Evolutionary conservation across 139 green algal species (phyloP).

Genomic region (Chlamydomonas schloesseri): DNA sequence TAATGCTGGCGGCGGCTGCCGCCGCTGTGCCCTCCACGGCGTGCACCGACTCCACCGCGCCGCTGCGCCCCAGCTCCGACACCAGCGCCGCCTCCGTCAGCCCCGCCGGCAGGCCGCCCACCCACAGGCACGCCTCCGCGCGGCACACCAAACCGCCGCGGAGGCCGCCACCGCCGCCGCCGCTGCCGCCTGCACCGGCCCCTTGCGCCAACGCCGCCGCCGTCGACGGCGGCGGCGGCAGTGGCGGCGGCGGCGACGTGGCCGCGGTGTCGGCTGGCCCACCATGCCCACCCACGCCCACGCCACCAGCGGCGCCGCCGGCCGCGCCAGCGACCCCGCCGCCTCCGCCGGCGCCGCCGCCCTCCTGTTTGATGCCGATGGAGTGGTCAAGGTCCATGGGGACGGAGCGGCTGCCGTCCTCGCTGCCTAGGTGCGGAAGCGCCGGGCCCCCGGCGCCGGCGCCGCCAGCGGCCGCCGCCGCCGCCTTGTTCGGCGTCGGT

Average conservation of each 20-base stretch:
- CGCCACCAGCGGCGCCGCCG: not conserved
- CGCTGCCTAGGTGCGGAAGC: slow-evolving; percentile 1
- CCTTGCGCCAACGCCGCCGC: not conserved
- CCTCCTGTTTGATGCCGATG: not conserved
- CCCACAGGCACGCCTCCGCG: slow-evolving; percentile 53
- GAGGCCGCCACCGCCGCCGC: not conserved
- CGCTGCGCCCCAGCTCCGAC: not conserved
- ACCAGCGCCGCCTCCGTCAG: slow-evolving; percentile 44
- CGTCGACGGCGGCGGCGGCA: not conserved
- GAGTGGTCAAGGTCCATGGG: slow-evolving; percentile 39
- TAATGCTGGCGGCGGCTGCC: not conserved
- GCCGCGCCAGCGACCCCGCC: not conserved
- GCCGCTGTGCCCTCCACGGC: not conserved
- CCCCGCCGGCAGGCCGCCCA: slow-evolving; percentile 41
- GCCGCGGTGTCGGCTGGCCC: slow-evolving; percentile 20
- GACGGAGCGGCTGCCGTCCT: slow-evolving; percentile 26
- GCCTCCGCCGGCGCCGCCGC: not conserved
- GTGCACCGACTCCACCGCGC: slow-evolving; percentile 30
- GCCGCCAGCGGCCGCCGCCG: not conserved
- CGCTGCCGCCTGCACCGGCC: not conserved
- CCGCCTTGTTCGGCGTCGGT: not conserved
- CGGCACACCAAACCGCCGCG: slow-evolving; percentile 43
- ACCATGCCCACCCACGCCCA: not conserved
- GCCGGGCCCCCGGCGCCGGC: not conserved
- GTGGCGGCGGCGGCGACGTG: slow-evolving; percentile 15